These are phyloP conservation scores for Hydrangea macrophylla DNA, from an alignment of 148 eudicot genomes.

Conservation along the genomic window DNA sequence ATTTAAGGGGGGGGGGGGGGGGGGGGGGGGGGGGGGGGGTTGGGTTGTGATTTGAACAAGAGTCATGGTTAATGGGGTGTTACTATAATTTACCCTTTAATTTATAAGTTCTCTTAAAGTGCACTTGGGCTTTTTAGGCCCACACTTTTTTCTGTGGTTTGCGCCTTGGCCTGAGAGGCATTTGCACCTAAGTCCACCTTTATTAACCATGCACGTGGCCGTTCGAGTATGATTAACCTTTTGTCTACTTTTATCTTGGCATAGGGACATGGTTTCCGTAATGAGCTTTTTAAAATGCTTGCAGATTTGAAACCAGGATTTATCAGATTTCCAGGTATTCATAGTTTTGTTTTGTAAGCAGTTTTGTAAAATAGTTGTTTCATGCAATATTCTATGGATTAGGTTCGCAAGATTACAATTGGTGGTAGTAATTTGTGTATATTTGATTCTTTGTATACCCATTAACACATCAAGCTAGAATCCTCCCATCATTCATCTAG, in stretches of 20 bases:
- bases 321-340: slow-evolving; percentile 88
- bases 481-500: not conserved
- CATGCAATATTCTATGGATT: not conserved
- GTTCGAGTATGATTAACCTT: not conserved
- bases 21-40: no score
- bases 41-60: no score
- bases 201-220: no score
- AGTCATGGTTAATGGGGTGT: no score
- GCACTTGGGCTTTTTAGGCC: no score
- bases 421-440: not conserved
- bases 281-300: slow-evolving; percentile 75
- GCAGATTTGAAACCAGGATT: slow-evolving; percentile 74
- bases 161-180: no score
- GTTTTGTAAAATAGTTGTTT: not conserved
- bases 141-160: no score
- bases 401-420: not conserved
- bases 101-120: no score
- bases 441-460: not conserved
- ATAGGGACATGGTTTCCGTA: slow-evolving; percentile 93
- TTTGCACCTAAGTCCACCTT: no score
- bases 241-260: slow-evolving; percentile 1
- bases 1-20: no score
- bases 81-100: no score
- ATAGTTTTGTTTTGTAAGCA: no score
- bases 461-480: not conserved